phyloP scores from a whole-genome alignment of 2,329 filamentous ascomycete genomes.

The Shiraia bambusicola region DNA sequence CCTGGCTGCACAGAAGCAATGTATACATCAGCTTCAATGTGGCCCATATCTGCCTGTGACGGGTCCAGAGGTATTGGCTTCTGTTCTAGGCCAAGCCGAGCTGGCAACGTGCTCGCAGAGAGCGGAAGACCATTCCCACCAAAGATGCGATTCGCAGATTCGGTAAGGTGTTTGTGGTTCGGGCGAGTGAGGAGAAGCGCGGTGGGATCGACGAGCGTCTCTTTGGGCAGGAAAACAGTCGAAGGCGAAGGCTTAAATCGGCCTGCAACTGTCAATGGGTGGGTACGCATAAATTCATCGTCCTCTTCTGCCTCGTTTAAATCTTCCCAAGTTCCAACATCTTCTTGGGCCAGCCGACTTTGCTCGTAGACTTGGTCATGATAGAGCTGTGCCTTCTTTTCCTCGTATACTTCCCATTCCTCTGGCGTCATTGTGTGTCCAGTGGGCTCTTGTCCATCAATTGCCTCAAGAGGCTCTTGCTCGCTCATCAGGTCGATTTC shows the following conservation, averaged over 20 bases:
- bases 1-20: slow-evolving; percentile 69
- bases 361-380: slow-evolving; percentile 45
- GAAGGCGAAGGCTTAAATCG: slow-evolving; percentile 71
- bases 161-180: slow-evolving; percentile 68
- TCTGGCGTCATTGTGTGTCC: slow-evolving; percentile 29
- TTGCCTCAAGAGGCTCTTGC: slow-evolving; percentile 33
- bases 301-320: slow-evolving; percentile 34
- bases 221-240: slow-evolving; percentile 73
- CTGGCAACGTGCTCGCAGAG: slow-evolving; percentile 67
- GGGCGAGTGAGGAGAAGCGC: slow-evolving; percentile 66
- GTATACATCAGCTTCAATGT: slow-evolving; percentile 75
- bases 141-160: slow-evolving; percentile 71
- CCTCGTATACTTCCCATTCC: slow-evolving; percentile 39
- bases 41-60: slow-evolving; percentile 65
- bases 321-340: slow-evolving; percentile 42
- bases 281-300: slow-evolving; percentile 59
- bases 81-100: slow-evolving; percentile 59
- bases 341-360: slow-evolving; percentile 45
- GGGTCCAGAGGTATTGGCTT: slow-evolving; percentile 66
- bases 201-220: slow-evolving; percentile 70
- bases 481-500: slow-evolving; percentile 54
- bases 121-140: slow-evolving; percentile 75
- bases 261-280: slow-evolving; percentile 73
- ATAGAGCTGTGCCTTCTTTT: slow-evolving; percentile 34
- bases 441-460: slow-evolving; percentile 30